phyloP scores from a whole-genome alignment of 2,329 filamentous ascomycete genomes.

The Paecilomyces niveus region DNA sequence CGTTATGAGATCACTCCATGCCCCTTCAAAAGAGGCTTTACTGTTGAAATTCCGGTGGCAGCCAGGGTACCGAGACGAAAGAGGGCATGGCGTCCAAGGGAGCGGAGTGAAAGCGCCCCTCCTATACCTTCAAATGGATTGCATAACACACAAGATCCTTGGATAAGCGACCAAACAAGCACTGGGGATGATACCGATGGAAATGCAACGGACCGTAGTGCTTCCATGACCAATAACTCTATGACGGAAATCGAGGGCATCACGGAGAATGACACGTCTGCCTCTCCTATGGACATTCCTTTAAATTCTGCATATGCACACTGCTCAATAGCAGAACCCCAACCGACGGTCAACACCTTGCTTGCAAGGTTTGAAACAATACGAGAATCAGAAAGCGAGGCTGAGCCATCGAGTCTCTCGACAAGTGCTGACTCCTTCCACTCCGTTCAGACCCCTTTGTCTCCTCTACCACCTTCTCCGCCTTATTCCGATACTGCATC shows the following conservation, averaged over 20 bases:
- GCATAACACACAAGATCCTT: slow-evolving; percentile 9
- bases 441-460: slow-evolving; percentile 20
- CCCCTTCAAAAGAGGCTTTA: slow-evolving; percentile 73
- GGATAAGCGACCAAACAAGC: slow-evolving; percentile 16
- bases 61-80: slow-evolving; percentile 59
- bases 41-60: slow-evolving; percentile 63
- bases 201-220: slow-evolving; percentile 24
- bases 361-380: slow-evolving; percentile 32
- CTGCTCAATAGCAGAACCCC: neutral
- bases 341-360: slow-evolving; percentile 24
- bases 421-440: slow-evolving; percentile 39
- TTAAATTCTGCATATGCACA: slow-evolving; percentile 3
- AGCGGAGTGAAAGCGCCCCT: slow-evolving; percentile 34
- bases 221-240: neutral
- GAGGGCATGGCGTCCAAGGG: slow-evolving; percentile 61
- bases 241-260: neutral
- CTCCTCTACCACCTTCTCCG: slow-evolving; percentile 10
- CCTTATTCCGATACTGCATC: slow-evolving; percentile 12
- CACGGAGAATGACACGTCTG: neutral
- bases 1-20: slow-evolving; percentile 84
- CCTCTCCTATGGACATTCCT: slow-evolving; percentile 3
- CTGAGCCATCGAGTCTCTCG: slow-evolving; percentile 20
- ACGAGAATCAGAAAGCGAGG: slow-evolving; percentile 18
- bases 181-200: slow-evolving; percentile 27
- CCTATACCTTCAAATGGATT: slow-evolving; percentile 10